Evolutionary conservation across 352 stramenopile genomes (phyloP).

Genomic region (Pythium rhizo-oryzae): DNA sequence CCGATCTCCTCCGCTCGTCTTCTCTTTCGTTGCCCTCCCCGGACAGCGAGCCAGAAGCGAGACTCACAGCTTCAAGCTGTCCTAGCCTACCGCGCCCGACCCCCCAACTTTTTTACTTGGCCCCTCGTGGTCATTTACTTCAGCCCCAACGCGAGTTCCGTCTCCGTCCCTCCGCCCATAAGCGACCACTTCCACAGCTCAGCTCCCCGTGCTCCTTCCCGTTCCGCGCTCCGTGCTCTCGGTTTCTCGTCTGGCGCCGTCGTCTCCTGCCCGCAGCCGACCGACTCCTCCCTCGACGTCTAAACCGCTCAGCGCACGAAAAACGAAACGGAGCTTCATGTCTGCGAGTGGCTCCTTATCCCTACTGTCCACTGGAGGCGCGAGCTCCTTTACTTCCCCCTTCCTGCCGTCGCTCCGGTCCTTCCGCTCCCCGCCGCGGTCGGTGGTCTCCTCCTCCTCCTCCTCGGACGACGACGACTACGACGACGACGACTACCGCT

Average conservation of each 20-base stretch:
- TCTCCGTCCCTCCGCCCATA: slow-evolving; percentile 30
- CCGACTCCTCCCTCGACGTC: slow-evolving; percentile 18
- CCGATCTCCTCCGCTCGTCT: slow-evolving; percentile 40
- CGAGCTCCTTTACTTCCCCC: slow-evolving; percentile 40
- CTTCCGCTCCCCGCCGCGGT: slow-evolving; percentile 38
- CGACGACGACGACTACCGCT: slow-evolving; percentile 24
- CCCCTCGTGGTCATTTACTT: slow-evolving; percentile 35
- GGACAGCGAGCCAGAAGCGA: slow-evolving; percentile 28
- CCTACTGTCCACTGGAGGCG: slow-evolving; percentile 37
- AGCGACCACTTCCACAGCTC: slow-evolving; percentile 9
- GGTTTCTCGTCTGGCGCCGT: slow-evolving; percentile 20
- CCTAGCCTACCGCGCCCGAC: slow-evolving; percentile 19
- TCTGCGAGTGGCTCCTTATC: slow-evolving; percentile 43
- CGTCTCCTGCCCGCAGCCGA: slow-evolving; percentile 15
- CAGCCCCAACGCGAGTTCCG: slow-evolving; percentile 29
- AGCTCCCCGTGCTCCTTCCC: background rate
- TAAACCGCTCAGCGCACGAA: slow-evolving; percentile 6
- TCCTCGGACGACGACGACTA: slow-evolving; percentile 13
- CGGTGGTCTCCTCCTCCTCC: slow-evolving; percentile 7
- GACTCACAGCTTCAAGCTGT: slow-evolving; percentile 35
- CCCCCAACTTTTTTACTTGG: slow-evolving; percentile 31
- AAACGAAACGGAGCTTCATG: slow-evolving; percentile 38
- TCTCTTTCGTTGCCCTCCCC: slow-evolving; percentile 23
- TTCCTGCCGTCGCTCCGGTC: slow-evolving; percentile 26
- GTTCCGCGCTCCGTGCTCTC: slow-evolving; percentile 1